Conservation (phyloP, 2,329 filamentous ascomycete species). For the Sphaceloma murrayae region DNA sequence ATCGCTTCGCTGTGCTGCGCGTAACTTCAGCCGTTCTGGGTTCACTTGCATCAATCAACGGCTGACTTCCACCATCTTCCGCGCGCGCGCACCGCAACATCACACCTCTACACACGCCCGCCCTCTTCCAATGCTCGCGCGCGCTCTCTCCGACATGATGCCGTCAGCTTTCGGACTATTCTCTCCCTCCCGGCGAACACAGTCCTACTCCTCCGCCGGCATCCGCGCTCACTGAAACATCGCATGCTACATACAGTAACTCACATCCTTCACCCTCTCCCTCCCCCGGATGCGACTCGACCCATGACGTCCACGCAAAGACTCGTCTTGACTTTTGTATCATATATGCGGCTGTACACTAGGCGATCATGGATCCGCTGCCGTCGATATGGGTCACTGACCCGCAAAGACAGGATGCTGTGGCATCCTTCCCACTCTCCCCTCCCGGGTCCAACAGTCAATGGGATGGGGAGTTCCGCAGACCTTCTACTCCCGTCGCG, state of each 20-base stretch:
- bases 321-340: slow-evolving; percentile 5
- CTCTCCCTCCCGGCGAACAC: neutral
- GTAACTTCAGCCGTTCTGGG: no score
- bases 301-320: slow-evolving; percentile 1
- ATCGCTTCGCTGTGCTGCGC: no score
- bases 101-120: neutral
- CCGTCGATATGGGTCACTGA: slow-evolving; percentile 39
- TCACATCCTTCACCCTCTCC: no score
- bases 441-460: slow-evolving; percentile 13
- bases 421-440: slow-evolving; percentile 23
- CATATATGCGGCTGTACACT: slow-evolving; percentile 6
- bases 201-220: slow-evolving; percentile 6
- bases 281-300: slow-evolving; percentile 1
- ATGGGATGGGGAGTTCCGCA: slow-evolving; percentile 15
- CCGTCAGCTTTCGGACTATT: slow-evolving; percentile 2
- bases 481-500: slow-evolving; percentile 8
- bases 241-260: slow-evolving; percentile 9
- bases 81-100: slow-evolving; percentile 9
- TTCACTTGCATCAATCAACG: slow-evolving; percentile 1
- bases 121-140: slow-evolving; percentile 2
- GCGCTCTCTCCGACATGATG: slow-evolving; percentile 7
- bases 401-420: slow-evolving; percentile 29
- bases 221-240: slow-evolving; percentile 9
- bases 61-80: slow-evolving; percentile 12
- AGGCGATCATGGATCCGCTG: slow-evolving; percentile 31